Conservation (phyloP, 768 basidiomycete genomes). For the Rubroboletus pulcherrimus region DNA sequence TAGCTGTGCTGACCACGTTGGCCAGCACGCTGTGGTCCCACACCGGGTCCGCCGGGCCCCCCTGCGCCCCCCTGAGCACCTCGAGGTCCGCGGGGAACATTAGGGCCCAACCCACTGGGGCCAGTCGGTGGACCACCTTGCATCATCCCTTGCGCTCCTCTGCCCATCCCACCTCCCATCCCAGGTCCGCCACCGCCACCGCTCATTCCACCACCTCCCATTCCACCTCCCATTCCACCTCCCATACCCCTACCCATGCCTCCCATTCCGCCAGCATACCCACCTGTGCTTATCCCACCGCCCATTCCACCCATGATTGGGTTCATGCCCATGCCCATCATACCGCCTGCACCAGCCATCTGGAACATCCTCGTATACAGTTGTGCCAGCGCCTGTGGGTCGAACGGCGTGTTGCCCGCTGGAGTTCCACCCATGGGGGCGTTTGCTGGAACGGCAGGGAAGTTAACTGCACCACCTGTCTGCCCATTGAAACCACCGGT, state of each 20-base stretch:
- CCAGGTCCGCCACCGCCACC: constrained; percentile 39
- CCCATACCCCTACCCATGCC: constrained; percentile 40
- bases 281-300: constrained; percentile 28
- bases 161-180: constrained; percentile 39
- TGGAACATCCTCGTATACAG: constrained; percentile 96
- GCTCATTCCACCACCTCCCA: constrained; percentile 32
- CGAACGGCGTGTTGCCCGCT: constrained; percentile 65
- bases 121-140: constrained; percentile 32
- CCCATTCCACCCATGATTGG: constrained; percentile 32
- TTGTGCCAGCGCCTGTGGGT: constrained; percentile 87
- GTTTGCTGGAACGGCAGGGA: constrained; percentile 25
- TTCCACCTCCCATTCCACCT: constrained; percentile 40
- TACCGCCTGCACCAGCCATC: constrained; percentile 59
- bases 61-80: constrained; percentile 54
- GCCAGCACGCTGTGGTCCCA: constrained; percentile 68
- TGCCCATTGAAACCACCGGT: constrained; percentile 32
- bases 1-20: constrained; percentile 78
- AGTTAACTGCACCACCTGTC: constrained; percentile 34
- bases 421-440: constrained; percentile 29
- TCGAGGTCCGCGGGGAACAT: constrained; percentile 64
- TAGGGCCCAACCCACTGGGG: constrained; percentile 46
- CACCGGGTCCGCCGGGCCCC: constrained; percentile 48
- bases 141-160: constrained; percentile 39
- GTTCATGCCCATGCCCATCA: constrained; percentile 42
- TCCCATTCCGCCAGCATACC: constrained; percentile 36